Evolutionary conservation across 192 early-diverging fungal genomes (phyloP), one percentile per base, ranked within the genome.

Genomic region (Neocallimastix lanati): DNA sequence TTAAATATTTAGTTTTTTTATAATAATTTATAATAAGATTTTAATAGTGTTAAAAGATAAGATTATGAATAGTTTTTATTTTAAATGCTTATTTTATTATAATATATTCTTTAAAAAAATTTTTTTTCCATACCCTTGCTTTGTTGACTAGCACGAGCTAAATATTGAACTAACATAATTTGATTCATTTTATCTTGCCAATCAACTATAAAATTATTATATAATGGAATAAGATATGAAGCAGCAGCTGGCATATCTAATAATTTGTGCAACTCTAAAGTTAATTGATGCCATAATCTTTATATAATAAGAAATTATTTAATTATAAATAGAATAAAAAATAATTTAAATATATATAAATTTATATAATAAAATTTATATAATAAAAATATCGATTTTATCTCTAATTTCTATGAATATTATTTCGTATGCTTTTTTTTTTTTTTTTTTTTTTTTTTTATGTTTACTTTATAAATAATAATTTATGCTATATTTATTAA

Each of bases 281-380:
- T 98, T 78, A 99, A 88, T 84, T 99, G 98, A 83, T 99, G 98
- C 96, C 96, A 99, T 79, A 99, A 89, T 83, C 96, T 98, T 81
- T 11, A 13, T 6, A 27, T 80, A 13, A 28, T 16, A 78, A n/a
- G n/a, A 15, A 28, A 27, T 21, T 16, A n/a, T 18, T 12, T 38
- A 21, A 29, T 29, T 35, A 76, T 33, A 27, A 36, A 35, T 30
- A 29, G 21, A 13, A 76, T 33, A 33, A 33, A 33, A n/a, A 33
- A 33, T 33, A 33, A 33, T 3, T 6, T 33, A 33, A 6, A 33
- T 6, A 33, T 33, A 6, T 33, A 33, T 33, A 33, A 33, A 33
- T 33, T 33, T 33, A 9, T 76, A 28, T 76, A 1, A 27, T 12
- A 21, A 29, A 5, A n/a, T n/a, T 58, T 9, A 13, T 25, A 29